Base-by-base conservation (phyloP, 2,329 filamentous ascomycete genomes). In the Phialemonium atrogriseum region DNA sequence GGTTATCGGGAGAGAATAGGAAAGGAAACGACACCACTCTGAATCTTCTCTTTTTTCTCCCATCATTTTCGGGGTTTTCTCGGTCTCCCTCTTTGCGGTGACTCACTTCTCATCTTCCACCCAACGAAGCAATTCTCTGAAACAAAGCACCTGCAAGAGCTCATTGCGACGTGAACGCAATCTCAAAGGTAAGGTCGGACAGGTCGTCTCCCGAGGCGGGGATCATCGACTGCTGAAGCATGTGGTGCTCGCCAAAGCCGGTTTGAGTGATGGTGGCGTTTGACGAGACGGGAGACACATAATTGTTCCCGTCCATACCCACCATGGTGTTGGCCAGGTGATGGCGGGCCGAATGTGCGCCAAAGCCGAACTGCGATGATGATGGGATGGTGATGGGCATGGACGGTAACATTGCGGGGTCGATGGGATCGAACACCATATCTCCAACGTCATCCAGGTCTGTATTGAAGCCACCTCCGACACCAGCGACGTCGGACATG, bases 241-340 rank as follows among this genome's bases (percentile, higher is more conserved):
- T 36, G n/a, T 31, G 30, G 9, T 41, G 34, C 10, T 44, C 39
- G 7, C 30, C 30, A 24, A 40, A 27, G 12, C 31, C 41, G 26
- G 30, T 30, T 5, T 44, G 44, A 5, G 44, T 50, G 30, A 51
- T 32, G 11, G 47, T 49, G 5, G 43, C 41, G 4, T 40, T 41
- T 6, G 48, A 46, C 2, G 47, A 50, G 26, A 46, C 37, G 1
- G 49, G 44, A 17, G 46, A 48, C 10, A 40, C 42, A 35, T 44
- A 49, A 13, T 36, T 37, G 16, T 42, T 41, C 23, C 27, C 32
- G 17, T 42, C 40, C 13, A 47, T 34, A 24, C 35, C 32, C 32
- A 42, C 34, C 30, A 38, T 35, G 6, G 36, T 35, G 29, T 16
- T 27, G 7, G 40, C 43, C 13, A 42, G 39, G 5, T 33, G 26